Conservation (phyloP, 2,329 filamentous ascomycete genomes). For the Chaetomiaceae sp. region DNA sequence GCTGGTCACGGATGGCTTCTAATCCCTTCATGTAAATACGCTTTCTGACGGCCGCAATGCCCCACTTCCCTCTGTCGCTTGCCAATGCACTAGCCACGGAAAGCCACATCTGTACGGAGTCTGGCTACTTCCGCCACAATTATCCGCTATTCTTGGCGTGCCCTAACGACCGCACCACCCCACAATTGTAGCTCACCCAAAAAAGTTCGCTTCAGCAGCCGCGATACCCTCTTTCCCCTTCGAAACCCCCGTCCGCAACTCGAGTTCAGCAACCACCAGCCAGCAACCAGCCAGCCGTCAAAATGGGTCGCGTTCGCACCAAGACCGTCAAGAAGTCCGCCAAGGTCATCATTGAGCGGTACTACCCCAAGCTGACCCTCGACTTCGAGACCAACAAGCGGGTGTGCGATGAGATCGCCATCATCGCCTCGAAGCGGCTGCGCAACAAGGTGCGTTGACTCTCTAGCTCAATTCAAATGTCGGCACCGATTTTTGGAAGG, state of each 20-base stretch:
- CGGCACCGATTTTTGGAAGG: too few species aligned
- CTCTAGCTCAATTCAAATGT: too few species aligned
- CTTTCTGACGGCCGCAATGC: too few species aligned
- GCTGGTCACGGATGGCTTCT: too few species aligned
- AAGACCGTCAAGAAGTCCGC: slow-evolving; percentile 72
- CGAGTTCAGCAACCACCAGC: slow-evolving; percentile 22
- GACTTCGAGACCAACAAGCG: slow-evolving; percentile 97
- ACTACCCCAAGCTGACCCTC: slow-evolving; percentile 91
- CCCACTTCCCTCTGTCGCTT: too few species aligned
- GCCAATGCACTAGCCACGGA: too few species aligned
- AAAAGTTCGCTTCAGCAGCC: slow-evolving; percentile 15
- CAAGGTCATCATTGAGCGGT: slow-evolving; percentile 99
- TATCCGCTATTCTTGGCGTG: slow-evolving; percentile 11
- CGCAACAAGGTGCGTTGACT: slow-evolving; percentile 78
- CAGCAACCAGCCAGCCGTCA: slow-evolving; percentile 45
- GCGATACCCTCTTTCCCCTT: slow-evolving; percentile 12
- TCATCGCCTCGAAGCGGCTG: slow-evolving; percentile 98
- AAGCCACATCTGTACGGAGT: too few species aligned
- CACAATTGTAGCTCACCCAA: slow-evolving; percentile 15
- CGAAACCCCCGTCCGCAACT: slow-evolving; percentile 17
- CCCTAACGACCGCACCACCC: slow-evolving; percentile 23
- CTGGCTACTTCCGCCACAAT: slow-evolving; percentile 3
- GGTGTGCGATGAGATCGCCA: slow-evolving; percentile 99
- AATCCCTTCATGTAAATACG: too few species aligned
- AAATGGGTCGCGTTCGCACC: slow-evolving; percentile 65